Evolutionary conservation across 2,329 filamentous ascomycete species (phyloP).

Genomic region (Byssothecium circinans): DNA sequence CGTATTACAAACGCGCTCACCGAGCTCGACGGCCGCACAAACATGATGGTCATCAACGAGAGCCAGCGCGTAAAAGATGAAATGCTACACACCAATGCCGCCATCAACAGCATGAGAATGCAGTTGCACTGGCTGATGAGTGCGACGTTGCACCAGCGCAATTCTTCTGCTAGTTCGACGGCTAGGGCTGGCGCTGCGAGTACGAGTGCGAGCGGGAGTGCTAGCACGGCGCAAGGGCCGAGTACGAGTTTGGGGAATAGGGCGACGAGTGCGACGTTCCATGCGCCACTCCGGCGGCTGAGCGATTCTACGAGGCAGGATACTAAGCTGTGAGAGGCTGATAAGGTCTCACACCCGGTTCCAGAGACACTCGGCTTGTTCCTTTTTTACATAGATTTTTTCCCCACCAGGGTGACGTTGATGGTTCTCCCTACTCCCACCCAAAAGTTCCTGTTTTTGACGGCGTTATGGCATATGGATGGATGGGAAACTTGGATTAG

Average conservation of each 20-base stretch:
- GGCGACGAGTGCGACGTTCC: slow-evolving; percentile 26
- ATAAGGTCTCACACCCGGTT: too few species aligned
- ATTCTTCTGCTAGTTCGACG: slow-evolving; percentile 27
- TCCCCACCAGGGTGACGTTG: too few species aligned
- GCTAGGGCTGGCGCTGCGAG: slow-evolving; percentile 26
- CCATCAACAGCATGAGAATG: slow-evolving; percentile 60
- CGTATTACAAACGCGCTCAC: slow-evolving; percentile 58
- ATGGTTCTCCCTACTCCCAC: too few species aligned
- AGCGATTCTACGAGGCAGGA: slow-evolving; percentile 43
- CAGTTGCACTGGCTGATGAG: slow-evolving; percentile 66
- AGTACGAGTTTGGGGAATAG: slow-evolving; percentile 11
- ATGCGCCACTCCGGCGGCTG: slow-evolving; percentile 32
- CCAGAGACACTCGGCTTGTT: too few species aligned
- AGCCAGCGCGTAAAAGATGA: slow-evolving; percentile 64
- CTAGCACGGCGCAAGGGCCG: slow-evolving; percentile 28
- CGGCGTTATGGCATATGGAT: neutral
- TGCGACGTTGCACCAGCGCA: slow-evolving; percentile 53
- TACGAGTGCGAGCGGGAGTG: slow-evolving; percentile 22
- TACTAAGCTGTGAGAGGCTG: slow-evolving; percentile 38
- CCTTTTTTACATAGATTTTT: too few species aligned
- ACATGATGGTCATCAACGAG: slow-evolving; percentile 66
- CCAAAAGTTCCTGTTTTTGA: neutral
- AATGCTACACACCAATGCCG: slow-evolving; percentile 62
- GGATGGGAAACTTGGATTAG: neutral
- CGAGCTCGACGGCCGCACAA: slow-evolving; percentile 62